Percentiles rank a stretch among this genome's conserved stretches.
Evolutionary conservation across 2,329 filamentous ascomycete species (phyloP).

Genomic region (Hymenoscyphus albidus): DNA sequence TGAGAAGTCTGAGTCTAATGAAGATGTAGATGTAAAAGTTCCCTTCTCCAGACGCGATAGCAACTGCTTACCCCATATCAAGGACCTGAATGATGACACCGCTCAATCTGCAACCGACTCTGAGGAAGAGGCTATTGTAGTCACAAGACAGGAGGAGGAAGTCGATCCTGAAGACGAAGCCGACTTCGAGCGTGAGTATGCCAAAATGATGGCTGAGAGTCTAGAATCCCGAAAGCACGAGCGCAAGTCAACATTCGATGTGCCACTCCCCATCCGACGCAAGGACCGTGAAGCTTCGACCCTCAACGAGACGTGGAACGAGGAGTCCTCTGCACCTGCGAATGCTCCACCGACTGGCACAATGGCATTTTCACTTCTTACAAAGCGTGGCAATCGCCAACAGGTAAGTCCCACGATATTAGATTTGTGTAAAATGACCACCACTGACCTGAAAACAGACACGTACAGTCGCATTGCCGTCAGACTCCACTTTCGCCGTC

Average conservation of each 20-base stretch:
- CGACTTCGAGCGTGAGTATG: constrained; percentile 96
- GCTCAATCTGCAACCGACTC: constrained; percentile 59
- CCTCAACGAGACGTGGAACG: constrained; percentile 37
- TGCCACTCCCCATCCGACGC: constrained; percentile 86
- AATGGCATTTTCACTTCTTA: constrained; percentile 97
- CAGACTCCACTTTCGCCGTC: constrained; percentile 90
- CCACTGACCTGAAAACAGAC: constrained; percentile 53
- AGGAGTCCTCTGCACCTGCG: constrained; percentile 36
- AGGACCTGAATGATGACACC: constrained; percentile 46
- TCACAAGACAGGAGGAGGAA: constrained; percentile 85
- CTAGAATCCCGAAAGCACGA: constrained; percentile 94
- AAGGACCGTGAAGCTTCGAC: constrained; percentile 58
- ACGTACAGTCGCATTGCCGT: constrained; percentile 81
- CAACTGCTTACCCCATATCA: constrained; percentile 17
- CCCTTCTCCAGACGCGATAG: constrained; percentile 1
- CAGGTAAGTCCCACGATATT: constrained; percentile 56
- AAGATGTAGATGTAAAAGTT: constrained; percentile 52
- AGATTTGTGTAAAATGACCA: neutral
- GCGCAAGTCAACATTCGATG: constrained; percentile 89
- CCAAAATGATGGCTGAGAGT: constrained; percentile 97
- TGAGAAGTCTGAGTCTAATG: constrained; percentile 51
- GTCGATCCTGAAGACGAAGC: constrained; percentile 91
- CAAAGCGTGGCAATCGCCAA: constrained; percentile 92
- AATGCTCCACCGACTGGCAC: constrained; percentile 47
- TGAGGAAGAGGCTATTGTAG: constrained; percentile 82